A percentile compares a stretch with the other conserved stretches of the same genome.
phyloP scores from a whole-genome alignment of 768 basidiomycete genomes.

The Tulasnella sp. region DNA sequence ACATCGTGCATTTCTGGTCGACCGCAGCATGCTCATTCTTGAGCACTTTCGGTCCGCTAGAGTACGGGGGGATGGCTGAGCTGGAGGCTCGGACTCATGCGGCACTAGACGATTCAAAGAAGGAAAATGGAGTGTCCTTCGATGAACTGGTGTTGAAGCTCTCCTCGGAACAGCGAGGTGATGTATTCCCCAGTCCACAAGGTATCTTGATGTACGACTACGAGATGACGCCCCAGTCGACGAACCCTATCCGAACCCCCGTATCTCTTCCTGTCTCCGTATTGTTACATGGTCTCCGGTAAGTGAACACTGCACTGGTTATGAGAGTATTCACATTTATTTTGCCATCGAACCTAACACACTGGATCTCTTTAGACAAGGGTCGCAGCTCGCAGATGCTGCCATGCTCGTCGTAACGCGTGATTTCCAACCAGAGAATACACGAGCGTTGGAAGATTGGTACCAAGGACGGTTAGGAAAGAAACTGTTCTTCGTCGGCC shows the following conservation, averaged over 20 bases:
- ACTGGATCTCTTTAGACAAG: no score
- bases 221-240: no score
- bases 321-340: no score
- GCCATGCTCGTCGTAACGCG: neutral
- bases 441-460: neutral
- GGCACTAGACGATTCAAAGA: neutral
- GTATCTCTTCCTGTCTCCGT: no score
- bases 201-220: no score
- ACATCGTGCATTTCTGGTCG: neutral
- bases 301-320: no score
- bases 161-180: no score
- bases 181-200: no score
- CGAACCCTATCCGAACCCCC: no score
- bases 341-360: no score
- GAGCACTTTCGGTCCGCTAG: neutral
- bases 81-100: neutral
- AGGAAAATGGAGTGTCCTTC: neutral
- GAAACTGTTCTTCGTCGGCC: constrained; percentile 4
- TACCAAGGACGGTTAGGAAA: neutral
- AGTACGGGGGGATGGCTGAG: neutral
- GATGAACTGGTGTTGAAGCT: no score
- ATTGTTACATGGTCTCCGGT: no score
- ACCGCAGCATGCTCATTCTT: neutral
- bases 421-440: neutral
- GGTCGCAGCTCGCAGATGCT: neutral